A percentile compares a stretch with the other conserved stretches of the same genome.
Conservation (phyloP, 208 protist species). For the Novymonas esmeraldas region DNA sequence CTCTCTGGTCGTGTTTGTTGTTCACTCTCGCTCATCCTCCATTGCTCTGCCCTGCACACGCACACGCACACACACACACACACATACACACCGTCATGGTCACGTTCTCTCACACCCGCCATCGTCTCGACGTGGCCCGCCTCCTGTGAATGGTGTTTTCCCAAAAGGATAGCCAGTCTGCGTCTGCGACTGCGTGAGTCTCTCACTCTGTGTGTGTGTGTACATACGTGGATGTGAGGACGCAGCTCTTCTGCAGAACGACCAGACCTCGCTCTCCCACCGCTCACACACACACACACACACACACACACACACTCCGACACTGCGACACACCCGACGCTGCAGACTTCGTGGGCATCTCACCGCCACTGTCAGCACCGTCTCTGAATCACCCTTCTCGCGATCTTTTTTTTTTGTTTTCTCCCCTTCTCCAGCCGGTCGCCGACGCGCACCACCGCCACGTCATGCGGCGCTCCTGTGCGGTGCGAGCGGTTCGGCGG, state of each 20-base stretch:
- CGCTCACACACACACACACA: neutral
- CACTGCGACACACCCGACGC: neutral
- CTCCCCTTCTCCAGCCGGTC: neutral
- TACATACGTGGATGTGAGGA: neutral
- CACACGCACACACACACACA: too few species aligned
- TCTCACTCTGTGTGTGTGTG: neutral
- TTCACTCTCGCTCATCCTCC: too few species aligned
- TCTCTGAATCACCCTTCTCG: neutral
- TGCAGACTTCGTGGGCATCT: neutral
- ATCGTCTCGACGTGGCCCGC: too few species aligned
- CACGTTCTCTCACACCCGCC: too few species aligned
- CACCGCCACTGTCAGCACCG: neutral
- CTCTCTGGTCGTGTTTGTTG: too few species aligned
- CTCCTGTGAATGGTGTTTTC: too few species aligned
- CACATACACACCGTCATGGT: too few species aligned
- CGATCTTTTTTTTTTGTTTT: neutral
- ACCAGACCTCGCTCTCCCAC: neutral
- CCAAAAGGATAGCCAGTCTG: too few species aligned
- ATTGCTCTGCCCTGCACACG: too few species aligned
- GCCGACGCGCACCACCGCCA: neutral
- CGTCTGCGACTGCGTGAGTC: neutral
- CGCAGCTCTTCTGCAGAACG: too few species aligned
- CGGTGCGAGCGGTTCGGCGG: neutral
- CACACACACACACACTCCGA: neutral
- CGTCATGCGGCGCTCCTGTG: constrained; percentile 18